Conservation (phyloP, 805 yeast species). For the Blastobotrys mokoenaii region DNA sequence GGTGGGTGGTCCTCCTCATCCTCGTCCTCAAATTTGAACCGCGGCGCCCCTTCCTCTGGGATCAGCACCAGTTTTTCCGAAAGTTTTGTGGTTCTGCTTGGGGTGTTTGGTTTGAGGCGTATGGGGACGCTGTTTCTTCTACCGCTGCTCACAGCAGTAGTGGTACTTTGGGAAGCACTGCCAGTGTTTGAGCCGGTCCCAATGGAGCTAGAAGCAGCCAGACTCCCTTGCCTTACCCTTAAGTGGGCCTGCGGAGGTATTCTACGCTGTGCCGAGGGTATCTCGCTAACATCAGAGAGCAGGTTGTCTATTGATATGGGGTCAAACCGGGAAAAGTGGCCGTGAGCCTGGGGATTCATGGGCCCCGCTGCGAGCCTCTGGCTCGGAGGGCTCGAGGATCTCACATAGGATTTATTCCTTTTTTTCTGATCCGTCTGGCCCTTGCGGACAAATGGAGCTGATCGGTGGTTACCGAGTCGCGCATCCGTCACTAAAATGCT, state of each 20-base stretch:
- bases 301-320: slow-evolving; percentile 76
- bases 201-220: not conserved
- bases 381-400: slow-evolving; percentile 46
- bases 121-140: slow-evolving; percentile 10
- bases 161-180: not conserved
- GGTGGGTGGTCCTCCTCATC: slow-evolving; percentile 23
- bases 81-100: slow-evolving; percentile 66
- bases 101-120: slow-evolving; percentile 22
- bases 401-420: slow-evolving; percentile 36
- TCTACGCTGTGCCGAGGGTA: slow-evolving; percentile 70
- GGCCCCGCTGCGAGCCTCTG: not conserved
- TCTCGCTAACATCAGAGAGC: slow-evolving; percentile 70
- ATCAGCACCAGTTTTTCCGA: slow-evolving; percentile 81
- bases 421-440: slow-evolving; percentile 12
- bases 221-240: not conserved
- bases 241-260: not conserved
- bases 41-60: slow-evolving; percentile 39
- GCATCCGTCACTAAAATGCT: slow-evolving; percentile 90
- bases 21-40: slow-evolving; percentile 15
- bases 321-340: slow-evolving; percentile 40
- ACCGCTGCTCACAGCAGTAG: not conserved
- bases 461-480: slow-evolving; percentile 35
- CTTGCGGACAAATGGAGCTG: slow-evolving; percentile 29
- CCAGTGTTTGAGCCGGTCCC: not conserved
- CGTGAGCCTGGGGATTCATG: not conserved